Evolutionary conservation across 257 asterid genomes (phyloP).

Genomic region (Gentiana macrophylla): DNA sequence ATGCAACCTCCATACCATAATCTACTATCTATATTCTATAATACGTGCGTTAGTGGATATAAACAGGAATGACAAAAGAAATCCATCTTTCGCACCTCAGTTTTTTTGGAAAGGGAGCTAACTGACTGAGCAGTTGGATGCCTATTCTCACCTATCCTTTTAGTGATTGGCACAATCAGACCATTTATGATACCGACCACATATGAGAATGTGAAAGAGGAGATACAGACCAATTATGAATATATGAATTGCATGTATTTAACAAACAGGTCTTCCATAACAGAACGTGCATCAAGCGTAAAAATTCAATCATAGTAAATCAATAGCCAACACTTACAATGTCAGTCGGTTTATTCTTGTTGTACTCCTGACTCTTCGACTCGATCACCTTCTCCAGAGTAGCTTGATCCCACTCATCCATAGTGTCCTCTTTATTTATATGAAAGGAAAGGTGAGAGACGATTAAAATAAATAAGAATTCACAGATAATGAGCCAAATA

Average conservation of each 20-base stretch:
- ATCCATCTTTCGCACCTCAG: neutral
- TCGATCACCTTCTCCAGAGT: constrained; percentile 72
- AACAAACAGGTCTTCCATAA: no score
- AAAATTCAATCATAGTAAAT: neutral
- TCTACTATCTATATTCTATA: no score
- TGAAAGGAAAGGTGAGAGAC: constrained; percentile 2
- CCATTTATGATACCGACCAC: no score
- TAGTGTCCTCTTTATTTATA: constrained; percentile 29
- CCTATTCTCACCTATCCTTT: no score
- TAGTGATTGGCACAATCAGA: no score
- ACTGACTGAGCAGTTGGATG: no score
- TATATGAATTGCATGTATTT: no score
- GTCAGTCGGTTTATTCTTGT: constrained; percentile 94
- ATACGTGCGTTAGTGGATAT: no score
- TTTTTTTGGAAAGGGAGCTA: neutral
- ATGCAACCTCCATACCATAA: neutral
- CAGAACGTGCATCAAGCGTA: neutral
- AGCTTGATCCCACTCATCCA: constrained; percentile 98
- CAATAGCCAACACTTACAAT: constrained; percentile 43
- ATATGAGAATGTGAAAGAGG: no score
- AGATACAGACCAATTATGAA: no score
- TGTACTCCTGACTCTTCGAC: constrained; percentile 84
- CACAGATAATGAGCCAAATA: no score
- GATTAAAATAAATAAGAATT: neutral
- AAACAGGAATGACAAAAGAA: neutral